Percentiles rank a stretch among this genome's conserved stretches.
These are phyloP conservation scores for Populus nigra DNA, from an alignment of 345 rosid genomes.

Conservation along the genomic window DNA sequence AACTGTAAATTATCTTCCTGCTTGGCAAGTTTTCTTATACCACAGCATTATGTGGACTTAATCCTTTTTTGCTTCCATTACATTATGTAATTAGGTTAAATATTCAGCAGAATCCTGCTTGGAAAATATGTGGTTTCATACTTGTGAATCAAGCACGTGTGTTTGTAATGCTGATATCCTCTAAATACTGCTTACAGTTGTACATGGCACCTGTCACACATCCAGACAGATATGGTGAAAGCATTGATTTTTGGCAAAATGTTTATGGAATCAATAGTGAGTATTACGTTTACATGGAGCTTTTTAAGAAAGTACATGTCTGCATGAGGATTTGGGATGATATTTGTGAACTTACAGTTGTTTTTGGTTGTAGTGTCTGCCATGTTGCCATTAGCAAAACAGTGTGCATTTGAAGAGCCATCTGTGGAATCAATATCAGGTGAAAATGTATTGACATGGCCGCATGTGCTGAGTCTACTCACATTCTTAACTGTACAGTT, in stretches of 20 bases:
- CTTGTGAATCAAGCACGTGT: neutral
- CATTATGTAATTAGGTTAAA: no score
- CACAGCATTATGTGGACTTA: neutral
- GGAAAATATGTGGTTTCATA: neutral
- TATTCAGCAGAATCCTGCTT: neutral
- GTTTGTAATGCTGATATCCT: slow-evolving; percentile 19
- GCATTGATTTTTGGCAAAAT: slow-evolving; percentile 96
- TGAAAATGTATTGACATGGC: slow-evolving; percentile 89
- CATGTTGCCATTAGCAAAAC: slow-evolving; percentile 88
- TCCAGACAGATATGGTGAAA: slow-evolving; percentile 84
- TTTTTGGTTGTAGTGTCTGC: slow-evolving; percentile 78
- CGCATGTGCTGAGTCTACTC: slow-evolving; percentile 66
- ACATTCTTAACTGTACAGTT: slow-evolving; percentile 2
- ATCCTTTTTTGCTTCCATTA: neutral
- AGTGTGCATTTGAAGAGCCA: slow-evolving; percentile 95
- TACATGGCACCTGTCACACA: slow-evolving; percentile 95
- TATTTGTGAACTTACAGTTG: neutral
- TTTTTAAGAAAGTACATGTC: neutral
- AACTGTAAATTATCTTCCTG: slow-evolving; percentile 41
- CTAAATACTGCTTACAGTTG: slow-evolving; percentile 49
- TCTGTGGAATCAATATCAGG: slow-evolving; percentile 83
- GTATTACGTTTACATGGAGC: slow-evolving; percentile 31
- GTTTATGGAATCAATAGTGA: slow-evolving; percentile 97
- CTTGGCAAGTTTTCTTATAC: neutral
- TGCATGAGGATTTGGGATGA: slow-evolving; percentile 12